These are phyloP conservation scores for Lophium mytilinum DNA, from an alignment of 495 filamentous ascomycete species.

Conservation along the genomic window DNA sequence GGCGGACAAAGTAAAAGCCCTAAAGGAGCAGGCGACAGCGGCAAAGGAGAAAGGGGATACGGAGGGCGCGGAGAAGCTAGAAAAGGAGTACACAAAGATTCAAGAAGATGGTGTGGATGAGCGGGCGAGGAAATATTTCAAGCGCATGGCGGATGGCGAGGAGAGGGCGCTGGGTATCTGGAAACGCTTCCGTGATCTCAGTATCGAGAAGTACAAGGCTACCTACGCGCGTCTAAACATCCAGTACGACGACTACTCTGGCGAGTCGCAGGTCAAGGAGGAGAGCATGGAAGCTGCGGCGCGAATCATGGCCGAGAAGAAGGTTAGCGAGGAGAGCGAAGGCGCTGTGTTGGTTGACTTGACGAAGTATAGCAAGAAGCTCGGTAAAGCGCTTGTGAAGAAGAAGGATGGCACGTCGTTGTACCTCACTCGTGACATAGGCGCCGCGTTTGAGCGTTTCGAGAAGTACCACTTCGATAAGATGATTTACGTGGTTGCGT, in stretches of 20 bases:
- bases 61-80: constrained; percentile 28
- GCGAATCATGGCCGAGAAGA: constrained; percentile 56
- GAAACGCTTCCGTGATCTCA: constrained; percentile 77
- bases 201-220: constrained; percentile 55
- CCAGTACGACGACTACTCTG: constrained; percentile 83
- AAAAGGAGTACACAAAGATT: constrained; percentile 22
- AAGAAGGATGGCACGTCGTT: constrained; percentile 61
- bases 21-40: constrained; percentile 18
- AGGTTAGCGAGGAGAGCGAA: constrained; percentile 69
- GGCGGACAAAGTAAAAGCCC: constrained; percentile 47
- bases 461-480: constrained; percentile 61
- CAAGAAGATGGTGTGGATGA: constrained; percentile 45
- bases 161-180: constrained; percentile 67
- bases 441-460: constrained; percentile 54
- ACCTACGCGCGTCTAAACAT: constrained; percentile 70
- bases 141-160: constrained; percentile 78
- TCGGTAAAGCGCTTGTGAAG: constrained; percentile 60
- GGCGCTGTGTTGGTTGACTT: constrained; percentile 87
- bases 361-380: constrained; percentile 59
- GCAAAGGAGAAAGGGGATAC: constrained; percentile 32
- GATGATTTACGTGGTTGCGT: constrained; percentile 69
- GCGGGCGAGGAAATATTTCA: constrained; percentile 71
- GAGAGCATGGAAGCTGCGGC: constrained; percentile 68
- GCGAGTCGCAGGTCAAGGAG: constrained; percentile 78
- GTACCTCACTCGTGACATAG: constrained; percentile 68